These are phyloP conservation scores for Zizania palustris DNA, from an alignment of 202 grass and related monocot genomes.

Conservation along the genomic window DNA sequence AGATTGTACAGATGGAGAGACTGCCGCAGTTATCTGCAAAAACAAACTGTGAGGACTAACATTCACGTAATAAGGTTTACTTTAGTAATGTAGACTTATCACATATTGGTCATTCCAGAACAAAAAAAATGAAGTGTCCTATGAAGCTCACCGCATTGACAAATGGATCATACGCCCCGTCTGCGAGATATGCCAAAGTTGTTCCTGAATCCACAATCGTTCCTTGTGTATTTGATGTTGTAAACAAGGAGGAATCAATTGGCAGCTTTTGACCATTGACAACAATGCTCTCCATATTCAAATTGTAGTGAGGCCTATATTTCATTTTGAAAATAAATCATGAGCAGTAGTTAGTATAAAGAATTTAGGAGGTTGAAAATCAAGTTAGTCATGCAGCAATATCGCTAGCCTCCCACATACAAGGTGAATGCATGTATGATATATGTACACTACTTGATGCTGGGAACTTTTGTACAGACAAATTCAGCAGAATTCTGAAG, in stretches of 20 bases:
- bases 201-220: conserved; percentile 97
- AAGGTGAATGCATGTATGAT: background rate
- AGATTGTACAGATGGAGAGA: conserved; percentile 63
- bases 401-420: background rate
- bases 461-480: conserved; percentile 6
- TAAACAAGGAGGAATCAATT: conserved; percentile 82
- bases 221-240: conserved; percentile 91
- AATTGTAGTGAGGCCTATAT: conserved; percentile 89
- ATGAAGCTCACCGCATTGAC: conserved; percentile 73
- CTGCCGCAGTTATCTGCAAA: conserved; percentile 73
- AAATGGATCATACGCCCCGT: conserved; percentile 90
- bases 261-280: conserved; percentile 81
- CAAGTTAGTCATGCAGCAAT: conserved; percentile 2
- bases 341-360: conserved; percentile 18
- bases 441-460: background rate
- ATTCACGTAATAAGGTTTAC: background rate
- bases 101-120: background rate
- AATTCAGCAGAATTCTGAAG: conserved; percentile 29
- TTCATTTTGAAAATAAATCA: conserved; percentile 40
- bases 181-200: conserved; percentile 88
- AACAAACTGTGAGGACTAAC: conserved; percentile 30
- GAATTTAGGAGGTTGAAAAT: conserved; percentile 11
- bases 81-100: conserved; percentile 4
- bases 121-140: background rate
- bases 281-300: conserved; percentile 87